phyloP scores from a whole-genome alignment of 2,329 filamentous ascomycete genomes.

The Capronia coronata region DNA sequence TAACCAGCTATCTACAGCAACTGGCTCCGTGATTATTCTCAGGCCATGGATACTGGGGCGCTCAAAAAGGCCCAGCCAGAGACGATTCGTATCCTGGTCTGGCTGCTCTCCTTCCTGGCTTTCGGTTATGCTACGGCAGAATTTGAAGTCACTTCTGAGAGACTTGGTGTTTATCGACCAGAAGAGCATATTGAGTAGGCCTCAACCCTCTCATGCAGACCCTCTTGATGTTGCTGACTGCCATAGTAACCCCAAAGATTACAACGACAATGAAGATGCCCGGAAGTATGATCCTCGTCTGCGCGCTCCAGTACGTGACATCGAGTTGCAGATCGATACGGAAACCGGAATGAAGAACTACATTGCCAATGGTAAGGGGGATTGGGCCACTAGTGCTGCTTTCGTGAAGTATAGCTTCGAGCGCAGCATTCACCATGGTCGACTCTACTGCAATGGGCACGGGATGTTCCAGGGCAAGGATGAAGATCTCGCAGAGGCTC shows the following conservation, averaged over 20 bases:
- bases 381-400: constrained; percentile 83
- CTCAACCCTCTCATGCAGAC: no score
- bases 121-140: constrained; percentile 82
- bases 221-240: constrained; percentile 43
- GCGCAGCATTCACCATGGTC: constrained; percentile 69
- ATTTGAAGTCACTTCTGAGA: constrained; percentile 75
- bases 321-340: constrained; percentile 66
- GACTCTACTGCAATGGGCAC: constrained; percentile 64
- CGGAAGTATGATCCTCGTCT: constrained; percentile 73
- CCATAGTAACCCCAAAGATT: constrained; percentile 65
- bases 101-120: constrained; percentile 73
- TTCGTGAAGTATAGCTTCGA: constrained; percentile 72
- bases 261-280: constrained; percentile 81
- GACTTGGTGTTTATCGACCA: constrained; percentile 72
- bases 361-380: constrained; percentile 81
- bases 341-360: constrained; percentile 98
- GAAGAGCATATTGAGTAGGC: constrained; percentile 52
- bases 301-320: constrained; percentile 65
- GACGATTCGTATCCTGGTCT: constrained; percentile 71
- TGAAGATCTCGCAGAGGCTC: constrained; percentile 70
- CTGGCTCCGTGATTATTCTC: constrained; percentile 79
- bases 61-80: constrained; percentile 71
- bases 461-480: constrained; percentile 57
- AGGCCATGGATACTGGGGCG: constrained; percentile 73
- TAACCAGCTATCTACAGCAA: constrained; percentile 41